Evolutionary conservation across 202 grass and related monocot genomes (phyloP).

Genomic region (Eragrostis tef): DNA sequence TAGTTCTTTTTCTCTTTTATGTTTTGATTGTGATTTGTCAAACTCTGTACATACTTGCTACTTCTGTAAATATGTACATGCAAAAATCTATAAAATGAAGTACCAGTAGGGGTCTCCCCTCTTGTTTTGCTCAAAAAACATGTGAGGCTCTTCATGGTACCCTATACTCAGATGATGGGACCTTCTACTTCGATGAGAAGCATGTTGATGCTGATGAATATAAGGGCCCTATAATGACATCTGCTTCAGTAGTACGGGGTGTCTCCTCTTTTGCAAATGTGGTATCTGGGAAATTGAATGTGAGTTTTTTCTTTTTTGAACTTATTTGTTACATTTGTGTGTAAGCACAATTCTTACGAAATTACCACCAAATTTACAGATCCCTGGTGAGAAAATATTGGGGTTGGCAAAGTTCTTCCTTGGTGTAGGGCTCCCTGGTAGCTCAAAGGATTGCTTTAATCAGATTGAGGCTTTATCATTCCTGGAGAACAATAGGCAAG

Average conservation of each 20-base stretch:
- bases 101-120: no score
- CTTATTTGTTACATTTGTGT: conserved; percentile 37
- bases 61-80: no score
- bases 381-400: conserved; percentile 78
- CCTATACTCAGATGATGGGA: conserved; percentile 71
- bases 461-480: conserved; percentile 84
- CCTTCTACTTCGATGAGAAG: conserved; percentile 95
- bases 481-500: conserved; percentile 86
- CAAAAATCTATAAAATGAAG: no score
- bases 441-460: conserved; percentile 86
- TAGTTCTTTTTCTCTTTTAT: no score
- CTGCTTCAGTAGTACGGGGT: conserved; percentile 84
- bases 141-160: conserved; percentile 26
- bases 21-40: no score
- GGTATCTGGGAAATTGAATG: conserved; percentile 82
- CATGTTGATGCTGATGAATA: conserved; percentile 80
- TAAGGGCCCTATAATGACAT: conserved; percentile 83
- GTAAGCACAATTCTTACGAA: conserved; percentile 33
- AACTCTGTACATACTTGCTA: no score
- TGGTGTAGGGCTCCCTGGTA: conserved; percentile 84
- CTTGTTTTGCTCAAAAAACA: no score
- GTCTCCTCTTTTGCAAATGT: conserved; percentile 66
- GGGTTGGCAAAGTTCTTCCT: conserved; percentile 95
- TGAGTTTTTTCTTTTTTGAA: conserved; percentile 34
- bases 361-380: conserved; percentile 55